These are phyloP conservation scores for Hanseniaspora meyeri DNA, from an alignment of 805 yeast genomes.

Conservation along the genomic window DNA sequence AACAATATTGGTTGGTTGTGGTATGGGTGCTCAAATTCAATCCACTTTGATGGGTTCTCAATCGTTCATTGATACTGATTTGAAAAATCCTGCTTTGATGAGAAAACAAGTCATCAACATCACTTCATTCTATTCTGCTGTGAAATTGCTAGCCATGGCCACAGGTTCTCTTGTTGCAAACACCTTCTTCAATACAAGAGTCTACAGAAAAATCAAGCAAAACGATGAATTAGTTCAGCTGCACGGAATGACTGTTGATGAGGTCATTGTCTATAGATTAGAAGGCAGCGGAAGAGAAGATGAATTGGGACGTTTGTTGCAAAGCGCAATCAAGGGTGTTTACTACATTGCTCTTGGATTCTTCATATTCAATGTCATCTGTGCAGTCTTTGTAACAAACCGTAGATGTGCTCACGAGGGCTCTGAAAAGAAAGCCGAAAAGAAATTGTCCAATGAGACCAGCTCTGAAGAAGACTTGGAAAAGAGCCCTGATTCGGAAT, in stretches of 20 bases:
- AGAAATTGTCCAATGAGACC: neutral
- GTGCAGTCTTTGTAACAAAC: conserved; percentile 18
- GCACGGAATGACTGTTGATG: conserved; percentile 16
- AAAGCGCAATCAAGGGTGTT: conserved; percentile 18
- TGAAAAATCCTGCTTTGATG: conserved; percentile 15
- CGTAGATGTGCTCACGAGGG: conserved; percentile 13
- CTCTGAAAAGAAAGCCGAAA: neutral
- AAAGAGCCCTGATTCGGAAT: neutral
- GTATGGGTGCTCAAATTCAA: conserved; percentile 29
- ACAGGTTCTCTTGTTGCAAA: conserved; percentile 22
- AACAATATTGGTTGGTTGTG: conserved; percentile 30
- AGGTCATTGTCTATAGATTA: conserved; percentile 18
- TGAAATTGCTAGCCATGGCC: conserved; percentile 21
- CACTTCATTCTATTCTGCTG: conserved; percentile 21
- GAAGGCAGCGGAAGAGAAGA: conserved; percentile 18
- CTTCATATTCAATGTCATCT: conserved; percentile 17
- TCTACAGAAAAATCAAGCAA: conserved; percentile 15
- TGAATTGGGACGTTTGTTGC: conserved; percentile 15
- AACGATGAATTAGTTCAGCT: conserved; percentile 5
- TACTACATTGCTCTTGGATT: conserved; percentile 20
- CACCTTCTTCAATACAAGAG: conserved; percentile 20
- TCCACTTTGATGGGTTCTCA: conserved; percentile 26
- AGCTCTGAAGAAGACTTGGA: neutral
- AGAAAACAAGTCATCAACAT: conserved; percentile 20
- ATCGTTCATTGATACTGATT: conserved; percentile 18